Conservation (phyloP, 192 early-diverging fungal genomes). For the Mycoemilia scoparia region DNA sequence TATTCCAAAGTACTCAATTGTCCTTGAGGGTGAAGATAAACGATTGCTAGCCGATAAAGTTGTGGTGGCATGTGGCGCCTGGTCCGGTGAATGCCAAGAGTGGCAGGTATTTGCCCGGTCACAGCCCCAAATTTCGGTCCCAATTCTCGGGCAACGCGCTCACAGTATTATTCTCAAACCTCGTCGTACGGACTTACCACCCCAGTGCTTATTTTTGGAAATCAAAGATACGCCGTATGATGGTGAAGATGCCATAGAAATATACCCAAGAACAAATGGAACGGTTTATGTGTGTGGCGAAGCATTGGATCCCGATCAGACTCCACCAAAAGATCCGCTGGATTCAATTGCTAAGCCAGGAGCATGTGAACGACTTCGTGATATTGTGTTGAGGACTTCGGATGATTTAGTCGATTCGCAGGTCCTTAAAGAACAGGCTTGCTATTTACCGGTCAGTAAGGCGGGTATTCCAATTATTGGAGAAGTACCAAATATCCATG, state of each 20-base stretch:
- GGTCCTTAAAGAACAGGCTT: constrained; percentile 23
- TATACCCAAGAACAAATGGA: constrained; percentile 24
- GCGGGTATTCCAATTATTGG: constrained; percentile 27
- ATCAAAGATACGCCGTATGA: constrained; percentile 30
- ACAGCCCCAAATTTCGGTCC: constrained; percentile 27
- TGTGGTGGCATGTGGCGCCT: constrained; percentile 25
- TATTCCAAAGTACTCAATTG: constrained; percentile 14
- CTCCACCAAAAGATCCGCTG: constrained; percentile 28
- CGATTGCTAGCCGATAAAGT: constrained; percentile 25
- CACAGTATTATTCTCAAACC: constrained; percentile 23
- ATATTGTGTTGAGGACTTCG: constrained; percentile 25
- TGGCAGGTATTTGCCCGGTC: constrained; percentile 29
- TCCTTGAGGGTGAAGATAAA: constrained; percentile 14
- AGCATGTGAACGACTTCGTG: constrained; percentile 19
- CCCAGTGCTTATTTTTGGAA: constrained; percentile 27
- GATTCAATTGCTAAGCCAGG: constrained; percentile 26
- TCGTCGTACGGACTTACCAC: constrained; percentile 10
- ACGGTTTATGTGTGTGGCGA: constrained; percentile 30
- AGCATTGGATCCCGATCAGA: constrained; percentile 24
- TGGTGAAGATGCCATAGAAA: constrained; percentile 28
- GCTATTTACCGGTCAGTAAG: constrained; percentile 22
- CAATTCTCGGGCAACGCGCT: constrained; percentile 26
- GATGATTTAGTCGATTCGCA: constrained; percentile 13
- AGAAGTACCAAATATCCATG: constrained; percentile 15
- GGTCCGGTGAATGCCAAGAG: constrained; percentile 20